These are phyloP conservation scores for Citrus unshiu DNA, from an alignment of 345 rosid species.

Conservation along the genomic window DNA sequence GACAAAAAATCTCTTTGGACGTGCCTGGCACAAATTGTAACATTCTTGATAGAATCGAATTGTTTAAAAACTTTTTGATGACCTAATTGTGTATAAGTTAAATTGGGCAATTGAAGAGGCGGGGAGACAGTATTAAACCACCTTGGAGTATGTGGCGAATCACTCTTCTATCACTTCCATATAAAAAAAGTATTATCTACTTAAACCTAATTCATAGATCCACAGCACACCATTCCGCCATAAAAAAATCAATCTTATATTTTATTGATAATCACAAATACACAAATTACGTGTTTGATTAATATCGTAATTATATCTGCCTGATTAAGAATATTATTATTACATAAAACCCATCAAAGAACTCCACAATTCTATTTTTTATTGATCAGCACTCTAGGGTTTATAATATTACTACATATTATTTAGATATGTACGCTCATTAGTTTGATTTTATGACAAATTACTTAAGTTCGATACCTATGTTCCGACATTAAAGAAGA, in stretches of 20 bases:
- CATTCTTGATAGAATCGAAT: background rate
- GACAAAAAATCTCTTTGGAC: conserved; percentile 9
- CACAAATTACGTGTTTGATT: no score
- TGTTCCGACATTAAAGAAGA: no score
- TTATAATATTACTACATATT: no score
- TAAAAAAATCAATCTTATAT: background rate
- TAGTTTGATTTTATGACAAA: no score
- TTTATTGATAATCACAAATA: background rate
- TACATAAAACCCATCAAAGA: no score
- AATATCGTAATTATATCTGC: no score
- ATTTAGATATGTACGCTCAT: no score
- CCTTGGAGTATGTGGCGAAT: background rate
- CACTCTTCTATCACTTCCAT: background rate
- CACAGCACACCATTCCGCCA: conserved; percentile 1
- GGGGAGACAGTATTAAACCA: background rate
- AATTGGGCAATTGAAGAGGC: background rate
- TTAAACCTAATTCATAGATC: background rate
- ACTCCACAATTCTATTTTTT: no score
- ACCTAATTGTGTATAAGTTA: background rate
- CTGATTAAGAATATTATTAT: no score
- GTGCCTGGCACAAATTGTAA: background rate
- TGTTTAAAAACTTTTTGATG: background rate
- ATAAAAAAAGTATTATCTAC: no score
- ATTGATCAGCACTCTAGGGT: no score
- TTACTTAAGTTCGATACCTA: no score